These are phyloP conservation scores for Sanguinoderma infundibulare DNA, from an alignment of 1,284 basidiomycete species.

Conservation along the genomic window DNA sequence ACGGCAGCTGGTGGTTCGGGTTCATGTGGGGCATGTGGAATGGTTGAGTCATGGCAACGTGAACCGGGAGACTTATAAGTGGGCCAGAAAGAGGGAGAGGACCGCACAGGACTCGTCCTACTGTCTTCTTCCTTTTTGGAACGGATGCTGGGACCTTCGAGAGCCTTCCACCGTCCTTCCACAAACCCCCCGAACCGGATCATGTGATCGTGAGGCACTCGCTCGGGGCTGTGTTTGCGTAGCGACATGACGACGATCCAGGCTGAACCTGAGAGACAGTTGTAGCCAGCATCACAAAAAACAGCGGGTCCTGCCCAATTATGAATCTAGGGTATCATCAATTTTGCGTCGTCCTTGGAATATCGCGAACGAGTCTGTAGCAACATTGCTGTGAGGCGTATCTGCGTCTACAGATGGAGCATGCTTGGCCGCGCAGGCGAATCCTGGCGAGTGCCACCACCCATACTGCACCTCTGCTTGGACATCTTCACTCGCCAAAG, in stretches of 20 bases:
- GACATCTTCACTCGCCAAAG: too few species aligned
- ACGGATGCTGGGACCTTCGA: background rate
- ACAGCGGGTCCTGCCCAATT: too few species aligned
- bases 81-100: background rate
- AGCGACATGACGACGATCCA: background rate
- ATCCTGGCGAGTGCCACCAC: too few species aligned
- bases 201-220: too few species aligned
- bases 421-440: too few species aligned
- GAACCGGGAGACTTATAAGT: background rate
- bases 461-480: too few species aligned
- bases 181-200: background rate
- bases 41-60: background rate
- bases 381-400: too few species aligned
- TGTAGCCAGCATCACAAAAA: background rate
- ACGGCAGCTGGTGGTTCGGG: background rate
- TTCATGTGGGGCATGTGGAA: slow-evolving; percentile 2
- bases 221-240: background rate
- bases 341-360: too few species aligned
- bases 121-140: background rate
- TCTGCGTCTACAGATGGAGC: too few species aligned
- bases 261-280: background rate
- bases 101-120: background rate
- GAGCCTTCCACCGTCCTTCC: background rate
- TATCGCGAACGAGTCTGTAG: too few species aligned
- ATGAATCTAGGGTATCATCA: too few species aligned